Conservation (phyloP, 306 rosid species). For the Vicia villosa region DNA sequence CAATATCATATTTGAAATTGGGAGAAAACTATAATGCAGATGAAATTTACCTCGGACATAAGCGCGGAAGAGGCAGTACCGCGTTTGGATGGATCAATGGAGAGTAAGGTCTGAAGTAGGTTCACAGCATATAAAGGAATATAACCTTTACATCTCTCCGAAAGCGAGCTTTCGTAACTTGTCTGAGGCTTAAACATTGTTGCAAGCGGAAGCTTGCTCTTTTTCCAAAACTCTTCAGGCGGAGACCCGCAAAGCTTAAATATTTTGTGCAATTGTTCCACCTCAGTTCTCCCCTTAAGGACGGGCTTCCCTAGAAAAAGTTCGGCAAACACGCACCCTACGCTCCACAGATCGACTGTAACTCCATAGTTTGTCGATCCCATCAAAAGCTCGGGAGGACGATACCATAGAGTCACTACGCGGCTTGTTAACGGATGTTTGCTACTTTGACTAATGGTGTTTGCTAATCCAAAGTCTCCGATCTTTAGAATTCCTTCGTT, state of each 20-base stretch:
- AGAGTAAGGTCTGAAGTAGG: constrained; percentile 72
- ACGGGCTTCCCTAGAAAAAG: constrained; percentile 74
- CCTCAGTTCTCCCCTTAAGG: constrained; percentile 97
- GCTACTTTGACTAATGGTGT: constrained; percentile 53
- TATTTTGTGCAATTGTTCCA: constrained; percentile 92
- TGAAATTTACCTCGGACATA: constrained; percentile 70
- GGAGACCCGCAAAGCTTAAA: constrained; percentile 98
- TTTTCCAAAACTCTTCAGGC: constrained; percentile 84
- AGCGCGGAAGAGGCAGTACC: constrained; percentile 95
- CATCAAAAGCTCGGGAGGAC: constrained; percentile 97
- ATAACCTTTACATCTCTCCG: constrained; percentile 70
- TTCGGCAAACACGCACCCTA: constrained; percentile 97
- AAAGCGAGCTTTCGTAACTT: constrained; percentile 61
- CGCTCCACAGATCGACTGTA: constrained; percentile 93
- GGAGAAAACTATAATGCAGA: constrained; percentile 7
- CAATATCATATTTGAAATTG: not conserved
- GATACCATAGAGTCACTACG: constrained; percentile 99
- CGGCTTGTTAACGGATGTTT: constrained; percentile 80
- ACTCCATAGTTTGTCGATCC: constrained; percentile 85
- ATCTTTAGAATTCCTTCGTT: constrained; percentile 82
- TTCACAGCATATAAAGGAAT: constrained; percentile 62
- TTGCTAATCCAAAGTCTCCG: constrained; percentile 96
- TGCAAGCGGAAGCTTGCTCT: constrained; percentile 84
- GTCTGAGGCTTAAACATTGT: constrained; percentile 92
- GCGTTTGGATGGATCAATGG: constrained; percentile 73